These are phyloP conservation scores for Pharnaceum exiguum DNA, from an alignment of 148 eudicot species.

Conservation along the genomic window DNA sequence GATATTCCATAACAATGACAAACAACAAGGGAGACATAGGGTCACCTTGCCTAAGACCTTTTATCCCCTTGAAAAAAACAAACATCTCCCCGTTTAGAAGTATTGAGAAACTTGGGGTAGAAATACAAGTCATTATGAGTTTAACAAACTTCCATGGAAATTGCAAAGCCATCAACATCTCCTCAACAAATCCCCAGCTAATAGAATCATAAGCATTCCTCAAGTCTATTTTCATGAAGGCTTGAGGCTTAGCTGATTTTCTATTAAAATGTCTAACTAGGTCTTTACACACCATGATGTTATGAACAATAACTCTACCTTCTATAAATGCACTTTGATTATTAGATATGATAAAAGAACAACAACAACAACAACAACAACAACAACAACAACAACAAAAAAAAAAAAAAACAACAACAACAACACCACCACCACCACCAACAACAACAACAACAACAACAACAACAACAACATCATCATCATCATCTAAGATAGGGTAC, in stretches of 20 bases:
- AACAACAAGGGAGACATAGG: no score
- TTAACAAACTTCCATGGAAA: neutral
- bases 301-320: neutral
- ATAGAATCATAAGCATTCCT: neutral
- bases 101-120: neutral
- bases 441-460: no score
- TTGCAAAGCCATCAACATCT: neutral
- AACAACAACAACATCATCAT: no score
- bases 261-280: neutral
- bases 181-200: neutral
- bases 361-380: no score
- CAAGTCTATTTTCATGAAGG: neutral
- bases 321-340: neutral
- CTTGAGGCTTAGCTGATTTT: neutral
- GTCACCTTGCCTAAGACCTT: no score
- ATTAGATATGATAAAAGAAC: neutral
- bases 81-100: neutral
- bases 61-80: no score
- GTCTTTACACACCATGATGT: neutral
- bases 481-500: neutral
- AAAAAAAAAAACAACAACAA: no score
- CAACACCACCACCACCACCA: no score
- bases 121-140: neutral
- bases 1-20: no score
- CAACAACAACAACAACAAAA: no score